phyloP scores from a whole-genome alignment of 495 filamentous ascomycete species.

The Tuber calosporum region DNA sequence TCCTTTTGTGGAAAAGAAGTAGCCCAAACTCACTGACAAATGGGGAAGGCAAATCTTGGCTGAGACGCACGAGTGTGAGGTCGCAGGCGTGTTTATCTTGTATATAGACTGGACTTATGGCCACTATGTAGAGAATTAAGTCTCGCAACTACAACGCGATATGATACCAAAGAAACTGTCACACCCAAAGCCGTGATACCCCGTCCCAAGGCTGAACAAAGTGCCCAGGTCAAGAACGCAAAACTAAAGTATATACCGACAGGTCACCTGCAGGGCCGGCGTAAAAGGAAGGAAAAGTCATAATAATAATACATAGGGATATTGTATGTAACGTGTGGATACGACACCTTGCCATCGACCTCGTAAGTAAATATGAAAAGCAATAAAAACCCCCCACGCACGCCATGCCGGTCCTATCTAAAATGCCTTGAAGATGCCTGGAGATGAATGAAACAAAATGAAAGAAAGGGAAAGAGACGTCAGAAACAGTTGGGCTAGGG shows the following conservation, averaged over 20 bases:
- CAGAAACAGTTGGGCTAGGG: background rate
- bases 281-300: background rate
- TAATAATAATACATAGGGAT: constrained; percentile 5
- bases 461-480: background rate
- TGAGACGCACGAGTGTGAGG: no score
- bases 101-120: no score
- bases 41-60: no score
- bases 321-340: constrained; percentile 3
- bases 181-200: background rate
- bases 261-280: background rate
- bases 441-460: background rate
- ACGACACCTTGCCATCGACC: background rate
- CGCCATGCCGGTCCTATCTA: constrained; percentile 4
- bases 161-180: background rate
- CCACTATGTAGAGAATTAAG: no score
- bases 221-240: background rate
- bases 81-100: no score
- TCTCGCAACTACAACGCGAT: no score
- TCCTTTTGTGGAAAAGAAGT: no score
- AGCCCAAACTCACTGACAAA: no score
- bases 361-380: constrained; percentile 1
- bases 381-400: background rate
- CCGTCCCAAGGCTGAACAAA: background rate
- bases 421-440: background rate
- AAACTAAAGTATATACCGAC: background rate